phyloP scores from a whole-genome alignment of 768 basidiomycete genomes.

The Dioszegia hungarica region DNA sequence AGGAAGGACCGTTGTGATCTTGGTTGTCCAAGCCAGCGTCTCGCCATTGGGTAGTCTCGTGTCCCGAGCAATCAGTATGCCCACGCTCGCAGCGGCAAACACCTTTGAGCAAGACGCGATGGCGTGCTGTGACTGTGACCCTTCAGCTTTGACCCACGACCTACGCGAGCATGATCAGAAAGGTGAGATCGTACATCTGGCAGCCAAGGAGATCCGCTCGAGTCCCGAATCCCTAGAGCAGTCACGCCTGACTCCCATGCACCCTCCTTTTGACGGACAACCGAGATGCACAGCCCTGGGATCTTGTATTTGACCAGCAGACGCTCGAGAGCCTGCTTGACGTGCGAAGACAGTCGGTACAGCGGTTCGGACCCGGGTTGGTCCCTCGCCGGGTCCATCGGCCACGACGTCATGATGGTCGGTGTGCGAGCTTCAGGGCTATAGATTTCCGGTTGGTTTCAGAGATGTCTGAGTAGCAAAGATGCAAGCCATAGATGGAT shows the following conservation, averaged over 20 bases:
- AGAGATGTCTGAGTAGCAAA: too few relatives aligned
- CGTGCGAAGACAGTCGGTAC: too few relatives aligned
- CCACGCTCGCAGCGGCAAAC: slow-evolving; percentile 30
- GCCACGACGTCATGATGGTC: too few relatives aligned
- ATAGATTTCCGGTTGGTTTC: too few relatives aligned
- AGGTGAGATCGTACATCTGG: neutral
- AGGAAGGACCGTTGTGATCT: slow-evolving; percentile 36
- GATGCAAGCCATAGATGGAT: too few relatives aligned
- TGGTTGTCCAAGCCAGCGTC: slow-evolving; percentile 24
- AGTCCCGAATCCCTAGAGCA: neutral
- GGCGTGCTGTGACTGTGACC: neutral
- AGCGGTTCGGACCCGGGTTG: too few relatives aligned
- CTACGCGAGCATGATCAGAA: neutral
- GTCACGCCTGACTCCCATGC: neutral
- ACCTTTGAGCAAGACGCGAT: slow-evolving; percentile 47
- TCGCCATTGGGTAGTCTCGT: slow-evolving; percentile 20
- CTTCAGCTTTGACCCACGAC: neutral
- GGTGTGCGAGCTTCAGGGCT: too few relatives aligned
- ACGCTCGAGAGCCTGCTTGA: too few relatives aligned
- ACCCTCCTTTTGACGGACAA: neutral
- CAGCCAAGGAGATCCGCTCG: neutral
- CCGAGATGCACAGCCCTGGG: neutral
- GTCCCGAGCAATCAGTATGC: slow-evolving; percentile 28
- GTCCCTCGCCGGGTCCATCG: too few relatives aligned
- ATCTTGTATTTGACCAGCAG: neutral